phyloP scores from a whole-genome alignment of 2,329 filamentous ascomycete genomes.

The Cercospora sesami region DNA sequence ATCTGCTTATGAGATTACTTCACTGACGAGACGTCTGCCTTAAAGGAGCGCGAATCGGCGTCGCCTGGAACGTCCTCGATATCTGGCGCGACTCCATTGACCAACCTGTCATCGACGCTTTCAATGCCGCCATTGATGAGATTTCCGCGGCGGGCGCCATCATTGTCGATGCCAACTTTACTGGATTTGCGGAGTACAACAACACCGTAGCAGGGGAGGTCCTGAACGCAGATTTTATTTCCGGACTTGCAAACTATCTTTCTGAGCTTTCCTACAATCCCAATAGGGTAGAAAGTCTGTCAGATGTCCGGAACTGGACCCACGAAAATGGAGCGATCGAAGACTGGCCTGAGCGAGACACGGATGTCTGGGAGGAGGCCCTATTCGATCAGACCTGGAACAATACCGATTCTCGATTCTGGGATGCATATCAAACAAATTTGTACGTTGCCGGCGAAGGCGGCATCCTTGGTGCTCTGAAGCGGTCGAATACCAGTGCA shows the following conservation, averaged over 20 bases:
- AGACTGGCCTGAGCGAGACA: slow-evolving; percentile 63
- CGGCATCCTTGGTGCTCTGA: slow-evolving; percentile 62
- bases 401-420: slow-evolving; percentile 60
- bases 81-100: slow-evolving; percentile 37
- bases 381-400: slow-evolving; percentile 53
- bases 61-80: slow-evolving; percentile 61
- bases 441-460: slow-evolving; percentile 58
- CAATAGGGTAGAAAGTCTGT: slow-evolving; percentile 53
- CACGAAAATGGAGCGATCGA: slow-evolving; percentile 52
- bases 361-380: slow-evolving; percentile 55
- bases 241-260: slow-evolving; percentile 60
- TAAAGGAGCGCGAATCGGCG: slow-evolving; percentile 58
- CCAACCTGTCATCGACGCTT: slow-evolving; percentile 49
- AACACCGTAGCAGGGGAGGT: slow-evolving; percentile 49
- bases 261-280: slow-evolving; percentile 59
- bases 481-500: slow-evolving; percentile 59
- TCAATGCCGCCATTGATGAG: slow-evolving; percentile 21
- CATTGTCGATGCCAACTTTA: slow-evolving; percentile 29
- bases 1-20: background rate
- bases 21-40: background rate
- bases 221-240: slow-evolving; percentile 60
- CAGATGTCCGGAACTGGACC: slow-evolving; percentile 58
- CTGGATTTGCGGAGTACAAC: slow-evolving; percentile 42
- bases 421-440: slow-evolving; percentile 56
- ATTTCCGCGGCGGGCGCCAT: slow-evolving; percentile 25